phyloP scores from a whole-genome alignment of 1,284 basidiomycete genomes.

The Vanrija sp. region DNA sequence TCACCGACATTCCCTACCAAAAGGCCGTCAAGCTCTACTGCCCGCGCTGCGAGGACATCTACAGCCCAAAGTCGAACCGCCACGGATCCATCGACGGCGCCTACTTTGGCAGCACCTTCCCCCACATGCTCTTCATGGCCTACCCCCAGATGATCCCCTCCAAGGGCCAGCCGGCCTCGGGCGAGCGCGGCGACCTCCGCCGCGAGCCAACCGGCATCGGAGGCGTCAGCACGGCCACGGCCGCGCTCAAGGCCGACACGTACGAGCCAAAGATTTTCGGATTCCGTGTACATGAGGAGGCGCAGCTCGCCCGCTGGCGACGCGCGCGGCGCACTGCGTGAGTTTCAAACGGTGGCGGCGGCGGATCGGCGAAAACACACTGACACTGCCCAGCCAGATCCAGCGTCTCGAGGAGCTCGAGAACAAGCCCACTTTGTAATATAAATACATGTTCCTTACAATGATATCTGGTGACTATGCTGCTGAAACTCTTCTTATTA shows the following conservation, averaged over 20 bases:
- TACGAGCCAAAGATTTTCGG: conserved; percentile 90
- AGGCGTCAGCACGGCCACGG: conserved; percentile 62
- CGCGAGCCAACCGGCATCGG: conserved; percentile 31
- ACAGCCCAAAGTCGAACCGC: conserved; percentile 88
- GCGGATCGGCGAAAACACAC: background rate
- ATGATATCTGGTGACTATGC: too few relatives aligned
- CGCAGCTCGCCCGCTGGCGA: conserved; percentile 90
- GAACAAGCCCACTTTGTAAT: conserved; percentile 32
- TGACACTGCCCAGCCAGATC: conserved; percentile 44
- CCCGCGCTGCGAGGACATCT: conserved; percentile 92
- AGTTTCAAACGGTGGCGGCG: conserved; percentile 27
- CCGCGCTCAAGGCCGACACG: conserved; percentile 79
- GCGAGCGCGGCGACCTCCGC: conserved; percentile 47
- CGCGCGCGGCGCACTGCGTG: conserved; percentile 79
- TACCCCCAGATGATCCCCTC: conserved; percentile 84
- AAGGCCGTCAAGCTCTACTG: conserved; percentile 97
- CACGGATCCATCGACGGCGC: conserved; percentile 95
- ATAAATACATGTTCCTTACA: conserved; percentile 7
- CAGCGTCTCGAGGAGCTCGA: conserved; percentile 45
- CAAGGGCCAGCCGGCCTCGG: conserved; percentile 59
- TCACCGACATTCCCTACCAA: conserved; percentile 89
- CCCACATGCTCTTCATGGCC: conserved; percentile 90
- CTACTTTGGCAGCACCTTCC: conserved; percentile 94
- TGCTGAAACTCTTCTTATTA: too few relatives aligned
- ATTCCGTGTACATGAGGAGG: conserved; percentile 87